phyloP scores from a whole-genome alignment of 192 early-diverging fungal species.

The Backusella westeae region DNA sequence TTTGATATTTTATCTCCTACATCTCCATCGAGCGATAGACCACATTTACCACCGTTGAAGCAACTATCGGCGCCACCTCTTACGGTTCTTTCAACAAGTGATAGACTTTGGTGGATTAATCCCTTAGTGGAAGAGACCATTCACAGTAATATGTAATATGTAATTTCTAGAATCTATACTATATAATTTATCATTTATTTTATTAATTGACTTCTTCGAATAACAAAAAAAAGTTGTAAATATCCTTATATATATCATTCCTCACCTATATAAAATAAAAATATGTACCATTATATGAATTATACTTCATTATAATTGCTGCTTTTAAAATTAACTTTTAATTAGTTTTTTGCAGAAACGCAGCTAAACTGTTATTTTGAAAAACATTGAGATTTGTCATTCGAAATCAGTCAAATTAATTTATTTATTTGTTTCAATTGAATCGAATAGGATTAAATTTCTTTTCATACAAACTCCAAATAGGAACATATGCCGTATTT shows the following conservation, averaged over 20 bases:
- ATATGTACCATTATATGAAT: background rate
- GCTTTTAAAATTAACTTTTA: background rate
- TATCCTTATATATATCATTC: background rate
- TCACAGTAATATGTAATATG: background rate
- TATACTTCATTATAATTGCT: background rate
- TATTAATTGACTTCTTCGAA: background rate
- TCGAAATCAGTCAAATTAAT: background rate
- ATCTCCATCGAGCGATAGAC: background rate
- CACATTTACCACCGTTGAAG: background rate
- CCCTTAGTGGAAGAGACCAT: background rate
- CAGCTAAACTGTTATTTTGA: background rate
- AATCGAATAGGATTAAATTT: background rate
- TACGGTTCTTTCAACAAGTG: background rate
- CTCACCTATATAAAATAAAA: background rate
- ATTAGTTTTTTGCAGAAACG: background rate
- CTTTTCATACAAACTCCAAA: background rate
- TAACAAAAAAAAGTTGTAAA: conserved; percentile 5
- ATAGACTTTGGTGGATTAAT: conserved; percentile 14
- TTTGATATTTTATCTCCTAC: background rate
- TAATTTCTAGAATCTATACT: background rate
- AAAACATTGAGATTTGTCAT: background rate
- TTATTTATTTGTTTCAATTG: background rate
- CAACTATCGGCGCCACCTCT: background rate
- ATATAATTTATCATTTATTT: background rate
- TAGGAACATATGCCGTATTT: background rate